Evolutionary conservation across 805 yeast species (phyloP).

Genomic region (Tetrapisispora nanseiensis): DNA sequence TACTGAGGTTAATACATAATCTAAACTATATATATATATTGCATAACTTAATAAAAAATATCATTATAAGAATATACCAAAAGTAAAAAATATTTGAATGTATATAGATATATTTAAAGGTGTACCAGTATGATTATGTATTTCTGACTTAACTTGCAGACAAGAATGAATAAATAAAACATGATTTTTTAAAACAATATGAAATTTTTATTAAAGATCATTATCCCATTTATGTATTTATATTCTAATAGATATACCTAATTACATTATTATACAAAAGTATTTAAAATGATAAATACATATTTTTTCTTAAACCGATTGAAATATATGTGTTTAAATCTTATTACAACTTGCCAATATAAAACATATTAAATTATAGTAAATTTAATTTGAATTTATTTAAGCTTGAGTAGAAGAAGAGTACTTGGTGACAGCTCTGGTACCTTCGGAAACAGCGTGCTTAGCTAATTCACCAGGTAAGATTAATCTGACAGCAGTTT

Average conservation of each 20-base stretch:
- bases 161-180: no score
- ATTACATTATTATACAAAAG: slow-evolving; percentile 6
- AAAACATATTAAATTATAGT: not conserved
- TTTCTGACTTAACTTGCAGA: no score
- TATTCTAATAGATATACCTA: slow-evolving; percentile 3
- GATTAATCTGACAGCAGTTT: slow-evolving; percentile 96
- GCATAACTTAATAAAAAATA: not conserved
- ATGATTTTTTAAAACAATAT: not conserved
- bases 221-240: slow-evolving; percentile 4
- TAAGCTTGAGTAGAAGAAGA: slow-evolving; percentile 51
- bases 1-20: not conserved
- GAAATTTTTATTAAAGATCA: slow-evolving; percentile 1
- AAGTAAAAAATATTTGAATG: not conserved
- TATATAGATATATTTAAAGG: no score
- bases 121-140: no score
- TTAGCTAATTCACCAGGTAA: slow-evolving; percentile 98
- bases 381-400: slow-evolving; percentile 52
- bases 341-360: slow-evolving; percentile 1
- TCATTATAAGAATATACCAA: not conserved
- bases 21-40: not conserved
- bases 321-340: slow-evolving; percentile 3
- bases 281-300: slow-evolving; percentile 3
- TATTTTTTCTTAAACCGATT: slow-evolving; percentile 2
- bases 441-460: slow-evolving; percentile 98
- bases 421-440: slow-evolving; percentile 95